Percentiles rank a stretch among this genome's conserved stretches.
Evolutionary conservation across 176 grass and related monocot genomes (phyloP).

Genomic region (Cenchrus purpureus): DNA sequence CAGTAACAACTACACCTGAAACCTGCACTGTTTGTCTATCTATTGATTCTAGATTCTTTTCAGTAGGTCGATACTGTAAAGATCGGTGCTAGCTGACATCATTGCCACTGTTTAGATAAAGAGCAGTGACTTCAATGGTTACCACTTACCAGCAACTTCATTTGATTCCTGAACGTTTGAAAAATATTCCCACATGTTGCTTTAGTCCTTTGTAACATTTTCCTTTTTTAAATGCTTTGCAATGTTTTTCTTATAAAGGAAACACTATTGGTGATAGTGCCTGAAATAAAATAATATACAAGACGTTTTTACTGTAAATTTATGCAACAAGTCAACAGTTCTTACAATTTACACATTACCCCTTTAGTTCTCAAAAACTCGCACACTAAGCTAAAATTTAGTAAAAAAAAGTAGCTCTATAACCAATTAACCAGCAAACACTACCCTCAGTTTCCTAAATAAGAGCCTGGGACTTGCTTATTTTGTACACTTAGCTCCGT

Average conservation of each 20-base stretch:
- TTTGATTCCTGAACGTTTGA: not conserved
- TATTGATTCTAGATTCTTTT: not conserved
- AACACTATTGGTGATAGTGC: not conserved
- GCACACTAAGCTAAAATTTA: conserved; percentile 6
- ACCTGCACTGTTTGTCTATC: not conserved
- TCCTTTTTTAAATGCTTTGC: not conserved
- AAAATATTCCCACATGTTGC: not conserved
- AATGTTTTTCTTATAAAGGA: not conserved
- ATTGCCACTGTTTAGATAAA: not conserved
- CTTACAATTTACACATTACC: conserved; percentile 23
- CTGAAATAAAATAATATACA: conserved; percentile 25
- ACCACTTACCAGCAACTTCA: not conserved
- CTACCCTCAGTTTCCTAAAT: not conserved
- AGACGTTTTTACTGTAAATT: not conserved
- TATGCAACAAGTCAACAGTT: conserved; percentile 18
- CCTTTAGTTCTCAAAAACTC: conserved; percentile 9
- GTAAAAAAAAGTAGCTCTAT: not conserved
- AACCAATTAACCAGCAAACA: not conserved
- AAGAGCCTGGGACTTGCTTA: not conserved
- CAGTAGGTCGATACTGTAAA: conserved; percentile 19
- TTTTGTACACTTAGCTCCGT: conserved; percentile 23
- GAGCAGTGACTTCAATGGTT: not conserved
- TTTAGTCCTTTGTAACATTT: no score
- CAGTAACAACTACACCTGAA: not conserved
- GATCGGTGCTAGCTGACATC: not conserved